Evolutionary conservation across 495 filamentous ascomycete species (phyloP).

Genomic region (Xanthoparmelia taractica): DNA sequence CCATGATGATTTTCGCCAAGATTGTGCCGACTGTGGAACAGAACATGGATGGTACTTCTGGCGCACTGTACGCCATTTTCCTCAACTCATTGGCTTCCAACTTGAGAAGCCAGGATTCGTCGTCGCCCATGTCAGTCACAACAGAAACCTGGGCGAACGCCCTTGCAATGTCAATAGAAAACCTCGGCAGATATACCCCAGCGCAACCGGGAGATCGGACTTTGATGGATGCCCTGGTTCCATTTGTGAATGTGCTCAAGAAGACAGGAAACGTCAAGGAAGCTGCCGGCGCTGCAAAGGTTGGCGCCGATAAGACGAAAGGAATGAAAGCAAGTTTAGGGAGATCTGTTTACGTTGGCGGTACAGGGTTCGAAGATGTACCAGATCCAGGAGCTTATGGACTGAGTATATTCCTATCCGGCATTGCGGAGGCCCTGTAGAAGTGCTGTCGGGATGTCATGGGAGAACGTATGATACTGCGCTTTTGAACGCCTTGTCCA

Average conservation of each 20-base stretch:
- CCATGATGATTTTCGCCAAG: conserved; percentile 59
- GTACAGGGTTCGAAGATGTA: conserved; percentile 65
- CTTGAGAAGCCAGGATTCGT: conserved; percentile 50
- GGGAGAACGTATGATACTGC: conserved; percentile 7
- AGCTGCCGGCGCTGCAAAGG: conserved; percentile 66
- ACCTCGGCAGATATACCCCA: conserved; percentile 78
- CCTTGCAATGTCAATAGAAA: conserved; percentile 58
- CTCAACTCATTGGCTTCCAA: conserved; percentile 79
- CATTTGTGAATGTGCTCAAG: conserved; percentile 68
- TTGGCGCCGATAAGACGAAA: conserved; percentile 75
- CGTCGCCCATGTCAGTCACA: conserved; percentile 41
- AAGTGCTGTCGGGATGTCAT: conserved; percentile 14
- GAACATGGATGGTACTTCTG: conserved; percentile 92
- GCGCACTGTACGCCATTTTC: conserved; percentile 93
- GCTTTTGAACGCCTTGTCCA: background rate
- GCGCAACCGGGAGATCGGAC: conserved; percentile 85
- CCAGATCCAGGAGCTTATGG: conserved; percentile 91
- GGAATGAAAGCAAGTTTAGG: conserved; percentile 87
- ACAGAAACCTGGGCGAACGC: conserved; percentile 66
- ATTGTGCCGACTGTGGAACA: conserved; percentile 81
- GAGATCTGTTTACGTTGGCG: conserved; percentile 83
- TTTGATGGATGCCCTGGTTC: conserved; percentile 79
- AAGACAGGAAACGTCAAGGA: conserved; percentile 54
- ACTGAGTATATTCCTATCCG: conserved; percentile 69
- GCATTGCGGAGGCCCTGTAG: conserved; percentile 54